These are phyloP conservation scores for Mytilinidion resinicola DNA, from an alignment of 495 filamentous ascomycete genomes.

Conservation along the genomic window DNA sequence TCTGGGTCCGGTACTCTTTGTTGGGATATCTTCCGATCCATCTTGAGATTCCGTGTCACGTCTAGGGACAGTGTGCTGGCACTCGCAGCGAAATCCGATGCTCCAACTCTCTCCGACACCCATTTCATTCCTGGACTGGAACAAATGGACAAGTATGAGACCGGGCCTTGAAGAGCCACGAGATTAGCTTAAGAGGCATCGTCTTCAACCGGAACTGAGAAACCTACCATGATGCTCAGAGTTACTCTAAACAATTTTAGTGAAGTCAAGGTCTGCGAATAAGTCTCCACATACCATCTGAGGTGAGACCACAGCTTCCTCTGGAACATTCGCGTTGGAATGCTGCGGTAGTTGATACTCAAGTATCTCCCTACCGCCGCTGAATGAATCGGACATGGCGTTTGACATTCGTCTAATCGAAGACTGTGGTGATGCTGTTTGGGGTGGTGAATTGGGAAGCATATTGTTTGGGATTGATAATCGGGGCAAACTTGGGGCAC, in stretches of 20 bases:
- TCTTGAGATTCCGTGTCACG: background rate
- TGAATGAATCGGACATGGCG: background rate
- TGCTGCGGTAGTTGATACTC: background rate
- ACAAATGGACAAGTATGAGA: constrained; percentile 16
- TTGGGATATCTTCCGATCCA: background rate
- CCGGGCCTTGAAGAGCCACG: background rate
- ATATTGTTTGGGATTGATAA: constrained; percentile 1
- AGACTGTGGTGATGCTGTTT: background rate
- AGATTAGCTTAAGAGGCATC: no score
- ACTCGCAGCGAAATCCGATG: constrained; percentile 4
- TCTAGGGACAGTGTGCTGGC: background rate
- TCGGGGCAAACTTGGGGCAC: background rate
- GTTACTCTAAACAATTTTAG: background rate
- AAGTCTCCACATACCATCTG: background rate
- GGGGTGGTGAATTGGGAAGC: background rate
- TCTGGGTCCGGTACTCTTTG: constrained; percentile 12
- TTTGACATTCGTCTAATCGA: background rate
- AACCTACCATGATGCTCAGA: background rate
- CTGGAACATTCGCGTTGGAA: background rate
- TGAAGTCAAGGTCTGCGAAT: no score
- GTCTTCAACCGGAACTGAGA: background rate
- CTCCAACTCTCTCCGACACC: constrained; percentile 9
- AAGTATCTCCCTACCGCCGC: background rate
- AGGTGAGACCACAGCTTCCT: background rate
- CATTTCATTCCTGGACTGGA: constrained; percentile 15